These are phyloP conservation scores for Penicillium salamii DNA, from an alignment of 495 filamentous ascomycete species.

Conservation along the genomic window DNA sequence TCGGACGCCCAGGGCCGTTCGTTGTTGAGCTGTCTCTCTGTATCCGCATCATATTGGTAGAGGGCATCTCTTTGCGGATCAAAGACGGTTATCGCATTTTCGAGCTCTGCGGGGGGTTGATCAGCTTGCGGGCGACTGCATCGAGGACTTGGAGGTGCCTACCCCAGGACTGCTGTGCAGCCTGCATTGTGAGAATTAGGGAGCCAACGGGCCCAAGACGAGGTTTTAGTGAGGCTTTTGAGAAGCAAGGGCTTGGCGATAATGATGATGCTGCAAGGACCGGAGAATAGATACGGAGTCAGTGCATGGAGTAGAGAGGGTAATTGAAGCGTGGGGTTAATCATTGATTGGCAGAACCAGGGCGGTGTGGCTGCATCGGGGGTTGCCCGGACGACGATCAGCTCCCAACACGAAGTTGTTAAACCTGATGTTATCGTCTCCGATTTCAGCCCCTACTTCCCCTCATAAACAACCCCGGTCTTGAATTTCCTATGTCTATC, in stretches of 20 bases:
- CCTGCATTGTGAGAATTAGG: conserved; percentile 37
- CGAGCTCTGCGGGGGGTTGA: conserved; percentile 65
- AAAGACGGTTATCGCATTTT: conserved; percentile 79
- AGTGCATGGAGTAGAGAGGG: conserved; percentile 5
- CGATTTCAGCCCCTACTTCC: conserved; percentile 18
- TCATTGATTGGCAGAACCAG: conserved; percentile 22
- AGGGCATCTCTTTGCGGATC: conserved; percentile 86
- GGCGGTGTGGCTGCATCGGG: conserved; percentile 28
- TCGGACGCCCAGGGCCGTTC: conserved; percentile 79
- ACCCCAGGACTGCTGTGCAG: conserved; percentile 63
- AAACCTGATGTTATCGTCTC: conserved; percentile 26
- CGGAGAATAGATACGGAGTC: conserved; percentile 7
- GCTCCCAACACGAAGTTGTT: conserved; percentile 23
- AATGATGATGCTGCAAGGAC: conserved; percentile 16
- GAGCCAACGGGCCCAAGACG: not conserved
- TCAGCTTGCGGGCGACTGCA: conserved; percentile 7
- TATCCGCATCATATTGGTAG: conserved; percentile 70
- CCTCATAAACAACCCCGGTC: conserved; percentile 26
- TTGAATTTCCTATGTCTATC: conserved; percentile 21
- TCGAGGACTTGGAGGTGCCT: conserved; percentile 15
- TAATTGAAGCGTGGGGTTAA: conserved; percentile 15
- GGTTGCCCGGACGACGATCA: conserved; percentile 38
- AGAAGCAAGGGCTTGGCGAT: not conserved
- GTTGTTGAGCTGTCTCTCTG: conserved; percentile 56
- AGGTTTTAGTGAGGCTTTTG: not conserved